Conservation (phyloP, 768 basidiomycete species). For the Plicaturopsis crispa region DNA sequence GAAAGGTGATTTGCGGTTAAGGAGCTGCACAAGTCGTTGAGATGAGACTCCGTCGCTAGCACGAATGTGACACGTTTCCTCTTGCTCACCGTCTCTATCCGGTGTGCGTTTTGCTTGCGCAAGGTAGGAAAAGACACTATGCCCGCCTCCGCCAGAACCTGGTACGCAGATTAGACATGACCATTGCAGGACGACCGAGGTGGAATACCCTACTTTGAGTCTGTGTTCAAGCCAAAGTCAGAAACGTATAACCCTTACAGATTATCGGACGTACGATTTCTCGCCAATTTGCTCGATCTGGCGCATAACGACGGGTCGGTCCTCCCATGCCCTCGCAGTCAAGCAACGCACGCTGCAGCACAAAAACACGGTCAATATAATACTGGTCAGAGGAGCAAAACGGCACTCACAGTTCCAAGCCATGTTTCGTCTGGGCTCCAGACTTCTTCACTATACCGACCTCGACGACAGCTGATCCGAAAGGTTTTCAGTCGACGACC, state of each 20-base stretch:
- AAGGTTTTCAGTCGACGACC: slow-evolving; percentile 3
- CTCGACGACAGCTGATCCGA: slow-evolving; percentile 60
- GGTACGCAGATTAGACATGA: slow-evolving; percentile 4
- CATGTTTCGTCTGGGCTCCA: slow-evolving; percentile 63
- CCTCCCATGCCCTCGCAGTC: slow-evolving; percentile 87
- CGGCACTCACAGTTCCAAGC: slow-evolving; percentile 61
- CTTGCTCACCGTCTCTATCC: slow-evolving; percentile 51
- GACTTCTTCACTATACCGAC: slow-evolving; percentile 58
- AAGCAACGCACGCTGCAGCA: slow-evolving; percentile 62
- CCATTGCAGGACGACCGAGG: slow-evolving; percentile 12
- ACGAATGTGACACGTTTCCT: neutral
- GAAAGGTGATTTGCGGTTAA: slow-evolving; percentile 71
- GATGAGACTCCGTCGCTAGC: no score
- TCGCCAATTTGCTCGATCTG: slow-evolving; percentile 91
- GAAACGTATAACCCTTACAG: neutral
- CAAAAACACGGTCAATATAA: neutral
- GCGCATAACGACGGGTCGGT: slow-evolving; percentile 72
- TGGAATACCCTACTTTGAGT: slow-evolving; percentile 3
- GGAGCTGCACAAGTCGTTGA: slow-evolving; percentile 44
- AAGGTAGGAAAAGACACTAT: slow-evolving; percentile 56
- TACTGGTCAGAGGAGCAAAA: neutral
- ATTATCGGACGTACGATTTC: slow-evolving; percentile 58
- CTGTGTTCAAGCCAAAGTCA: neutral
- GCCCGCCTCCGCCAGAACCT: slow-evolving; percentile 73
- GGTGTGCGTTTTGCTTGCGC: slow-evolving; percentile 45